These are phyloP conservation scores for Gnomoniopsis sp. DNA, from an alignment of 2,329 filamentous ascomycete species.

Conservation along the genomic window DNA sequence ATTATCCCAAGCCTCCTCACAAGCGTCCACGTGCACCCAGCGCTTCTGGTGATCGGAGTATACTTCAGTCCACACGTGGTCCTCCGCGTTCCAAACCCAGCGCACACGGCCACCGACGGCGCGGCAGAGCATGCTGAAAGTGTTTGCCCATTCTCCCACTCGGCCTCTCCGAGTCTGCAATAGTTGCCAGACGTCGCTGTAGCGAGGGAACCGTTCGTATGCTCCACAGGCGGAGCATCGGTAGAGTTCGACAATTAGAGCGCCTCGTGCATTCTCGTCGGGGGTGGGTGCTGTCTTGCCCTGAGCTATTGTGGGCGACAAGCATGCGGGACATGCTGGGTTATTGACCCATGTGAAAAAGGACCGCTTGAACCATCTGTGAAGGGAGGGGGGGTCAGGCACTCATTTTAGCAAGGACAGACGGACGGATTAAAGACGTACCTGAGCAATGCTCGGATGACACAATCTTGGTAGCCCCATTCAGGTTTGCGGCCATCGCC, in stretches of 20 bases:
- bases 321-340: slow-evolving; percentile 77
- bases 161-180: slow-evolving; percentile 83
- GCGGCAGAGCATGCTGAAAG: slow-evolving; percentile 96
- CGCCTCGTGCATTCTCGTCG: slow-evolving; percentile 86
- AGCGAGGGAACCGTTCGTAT: slow-evolving; percentile 88
- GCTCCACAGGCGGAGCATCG: slow-evolving; percentile 76
- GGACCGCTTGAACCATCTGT: slow-evolving; percentile 88
- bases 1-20: slow-evolving; percentile 93
- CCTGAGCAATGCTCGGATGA: slow-evolving; percentile 82
- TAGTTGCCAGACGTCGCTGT: slow-evolving; percentile 91
- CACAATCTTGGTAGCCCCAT: slow-evolving; percentile 98
- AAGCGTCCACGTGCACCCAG: slow-evolving; percentile 96
- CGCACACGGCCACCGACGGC: slow-evolving; percentile 86
- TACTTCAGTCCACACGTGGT: slow-evolving; percentile 96
- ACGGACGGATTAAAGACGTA: slow-evolving; percentile 39
- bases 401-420: slow-evolving; percentile 10
- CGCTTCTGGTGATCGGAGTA: slow-evolving; percentile 90
- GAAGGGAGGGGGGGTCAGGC: slow-evolving; percentile 13
- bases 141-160: slow-evolving; percentile 95
- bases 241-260: slow-evolving; percentile 85
- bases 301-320: slow-evolving; percentile 75
- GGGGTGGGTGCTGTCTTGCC: slow-evolving; percentile 82
- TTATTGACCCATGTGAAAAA: slow-evolving; percentile 99
- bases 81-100: slow-evolving; percentile 98
- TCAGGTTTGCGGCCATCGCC: slow-evolving; percentile 75